Base-by-base conservation (phyloP, 75 land plant species). In the Ceratopteris richardii region DNA sequence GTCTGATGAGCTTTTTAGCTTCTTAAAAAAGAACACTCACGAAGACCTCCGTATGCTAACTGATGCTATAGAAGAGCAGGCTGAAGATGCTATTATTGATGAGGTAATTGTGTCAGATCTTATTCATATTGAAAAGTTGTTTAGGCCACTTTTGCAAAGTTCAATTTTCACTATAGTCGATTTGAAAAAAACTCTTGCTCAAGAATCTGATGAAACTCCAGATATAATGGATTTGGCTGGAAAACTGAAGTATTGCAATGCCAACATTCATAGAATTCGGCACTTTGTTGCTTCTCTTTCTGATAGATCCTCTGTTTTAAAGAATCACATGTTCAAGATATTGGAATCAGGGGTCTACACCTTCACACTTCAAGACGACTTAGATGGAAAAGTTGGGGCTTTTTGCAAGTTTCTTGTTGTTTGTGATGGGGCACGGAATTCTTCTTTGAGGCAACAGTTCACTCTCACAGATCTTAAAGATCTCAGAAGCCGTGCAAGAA, bases 61-160 rank as follows among this genome's bases (percentile, higher is more conserved):
- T 23, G 68, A 66, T 31, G 68, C 60, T 25, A 54, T 66, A 27
- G 66, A 64, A 58, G 66, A 64, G 26, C 58, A 56, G n/a, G 54
- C 66, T 56, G 66, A 64, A 28, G 37, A 64, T 54, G 66, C 54
- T 24, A 29, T 64, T 55, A 44, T 64, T 6, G 57, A 64, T 28
- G 58, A 64, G 33, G 46, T 56, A 25, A 55, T 36, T 39, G 41
- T 64, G 16, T 64, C 66, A 23, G 66, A 64, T 29, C 21, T 64
- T 55, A 54, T 64, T 31, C 57, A 64, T 12, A 31, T 64, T 30
- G 57, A 64, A 31, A 47, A 50, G 29, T 25, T 62, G 53, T 12
- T 47, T 47, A 26, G 64, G 30, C 44, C 28, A 17, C 54, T 47
- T 28, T n/a, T 62, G 13, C 3, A 30, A 20, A 50, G 26, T 57